Conservation (phyloP, 768 basidiomycete genomes). For the Lactarius tabidus region DNA sequence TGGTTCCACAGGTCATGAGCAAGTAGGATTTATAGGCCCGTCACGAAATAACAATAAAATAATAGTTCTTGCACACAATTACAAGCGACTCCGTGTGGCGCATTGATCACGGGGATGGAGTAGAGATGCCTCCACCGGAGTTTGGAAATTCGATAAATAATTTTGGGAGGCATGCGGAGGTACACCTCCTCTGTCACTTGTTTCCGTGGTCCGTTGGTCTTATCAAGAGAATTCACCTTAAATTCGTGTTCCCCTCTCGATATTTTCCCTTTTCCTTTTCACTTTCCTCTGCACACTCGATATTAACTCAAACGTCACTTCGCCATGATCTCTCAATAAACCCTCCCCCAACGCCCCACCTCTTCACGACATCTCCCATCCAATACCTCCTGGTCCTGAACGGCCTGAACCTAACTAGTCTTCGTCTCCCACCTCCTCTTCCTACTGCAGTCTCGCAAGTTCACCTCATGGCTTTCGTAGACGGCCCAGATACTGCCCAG, state of each 20-base stretch:
- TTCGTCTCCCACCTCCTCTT: constrained; percentile 28
- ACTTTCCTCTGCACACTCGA: constrained; percentile 1
- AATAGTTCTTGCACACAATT: not conserved
- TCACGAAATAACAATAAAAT: not conserved
- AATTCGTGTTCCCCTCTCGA: constrained; percentile 15
- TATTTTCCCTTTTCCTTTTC: constrained; percentile 15
- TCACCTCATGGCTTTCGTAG: constrained; percentile 40
- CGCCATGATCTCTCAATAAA: constrained; percentile 40
- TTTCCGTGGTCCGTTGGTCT: constrained; percentile 22
- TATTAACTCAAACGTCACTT: constrained; percentile 31
- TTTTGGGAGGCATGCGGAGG: not conserved
- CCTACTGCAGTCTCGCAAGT: constrained; percentile 16
- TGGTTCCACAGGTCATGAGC: not conserved
- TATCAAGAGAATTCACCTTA: constrained; percentile 4
- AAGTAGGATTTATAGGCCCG: not conserved
- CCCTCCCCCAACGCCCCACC: constrained; percentile 23
- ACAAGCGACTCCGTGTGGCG: not conserved
- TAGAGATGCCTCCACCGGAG: not conserved
- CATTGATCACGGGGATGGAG: not conserved
- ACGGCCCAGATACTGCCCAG: constrained; percentile 47
- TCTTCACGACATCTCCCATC: constrained; percentile 22
- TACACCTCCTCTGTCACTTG: constrained; percentile 16
- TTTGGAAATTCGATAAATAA: not conserved
- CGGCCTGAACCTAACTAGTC: constrained; percentile 24
- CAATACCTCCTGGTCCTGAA: constrained; percentile 25